Evolutionary conservation across 2,329 filamentous ascomycete genomes (phyloP).

Genomic region (Trichothecium roseum): DNA sequence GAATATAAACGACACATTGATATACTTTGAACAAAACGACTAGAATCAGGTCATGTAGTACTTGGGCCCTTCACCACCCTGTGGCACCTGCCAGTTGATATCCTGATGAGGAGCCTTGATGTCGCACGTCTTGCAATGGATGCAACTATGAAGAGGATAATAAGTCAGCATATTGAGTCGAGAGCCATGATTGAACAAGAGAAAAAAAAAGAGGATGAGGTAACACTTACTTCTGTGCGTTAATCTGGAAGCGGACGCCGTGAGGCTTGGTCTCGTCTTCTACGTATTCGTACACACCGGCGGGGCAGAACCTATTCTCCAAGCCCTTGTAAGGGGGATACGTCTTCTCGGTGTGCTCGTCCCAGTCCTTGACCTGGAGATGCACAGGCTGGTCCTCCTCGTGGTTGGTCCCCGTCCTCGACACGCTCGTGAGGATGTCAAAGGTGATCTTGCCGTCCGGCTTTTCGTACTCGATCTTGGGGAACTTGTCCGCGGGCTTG

Average conservation of each 20-base stretch:
- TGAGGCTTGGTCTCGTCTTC: slow-evolving; percentile 80
- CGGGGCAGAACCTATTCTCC: slow-evolving; percentile 94
- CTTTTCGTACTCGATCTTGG: slow-evolving; percentile 93
- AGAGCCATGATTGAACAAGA: neutral
- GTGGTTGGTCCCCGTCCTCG: slow-evolving; percentile 92
- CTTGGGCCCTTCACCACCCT: slow-evolving; percentile 57
- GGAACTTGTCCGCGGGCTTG: slow-evolving; percentile 65
- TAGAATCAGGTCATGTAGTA: too few relatives aligned
- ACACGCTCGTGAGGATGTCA: slow-evolving; percentile 92
- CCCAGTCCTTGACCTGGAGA: slow-evolving; percentile 90
- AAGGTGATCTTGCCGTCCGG: slow-evolving; percentile 92
- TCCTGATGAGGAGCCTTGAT: slow-evolving; percentile 97
- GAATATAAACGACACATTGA: too few relatives aligned
- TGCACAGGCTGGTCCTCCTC: slow-evolving; percentile 98
- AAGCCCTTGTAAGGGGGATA: slow-evolving; percentile 85
- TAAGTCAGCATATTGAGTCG: slow-evolving; percentile 8
- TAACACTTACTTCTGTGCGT: slow-evolving; percentile 79
- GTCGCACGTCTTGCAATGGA: slow-evolving; percentile 99
- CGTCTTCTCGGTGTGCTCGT: slow-evolving; percentile 71
- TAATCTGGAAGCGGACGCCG: slow-evolving; percentile 95
- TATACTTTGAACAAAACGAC: too few relatives aligned
- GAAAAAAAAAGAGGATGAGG: neutral
- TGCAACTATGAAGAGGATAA: slow-evolving; percentile 67
- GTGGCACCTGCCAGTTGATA: slow-evolving; percentile 93
- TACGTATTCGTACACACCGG: slow-evolving; percentile 95